phyloP scores from a whole-genome alignment of 257 asterid species.

The Penstemon barbatus region DNA sequence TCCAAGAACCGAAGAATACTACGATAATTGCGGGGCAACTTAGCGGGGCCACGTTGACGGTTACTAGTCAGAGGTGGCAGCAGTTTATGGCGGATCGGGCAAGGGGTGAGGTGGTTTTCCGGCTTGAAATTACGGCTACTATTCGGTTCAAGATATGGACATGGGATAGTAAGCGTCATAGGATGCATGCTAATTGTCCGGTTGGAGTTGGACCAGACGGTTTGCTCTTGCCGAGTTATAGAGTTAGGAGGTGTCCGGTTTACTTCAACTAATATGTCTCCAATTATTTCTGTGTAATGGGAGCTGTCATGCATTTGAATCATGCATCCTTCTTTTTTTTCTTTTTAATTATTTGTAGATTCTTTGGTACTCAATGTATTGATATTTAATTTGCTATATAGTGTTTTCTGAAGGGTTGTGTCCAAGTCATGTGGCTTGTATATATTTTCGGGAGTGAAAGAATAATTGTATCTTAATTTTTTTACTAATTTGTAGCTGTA shows the following conservation, averaged over 20 bases:
- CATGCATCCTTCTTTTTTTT: background rate
- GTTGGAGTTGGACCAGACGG: constrained; percentile 88
- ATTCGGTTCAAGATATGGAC: constrained; percentile 74
- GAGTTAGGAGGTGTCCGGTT: constrained; percentile 67
- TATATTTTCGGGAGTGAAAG: background rate
- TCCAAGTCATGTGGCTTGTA: too few relatives aligned
- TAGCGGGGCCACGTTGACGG: constrained; percentile 51
- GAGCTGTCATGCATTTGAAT: too few relatives aligned
- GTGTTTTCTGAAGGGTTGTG: too few relatives aligned
- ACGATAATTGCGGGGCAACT: constrained; percentile 50
- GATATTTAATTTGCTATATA: background rate
- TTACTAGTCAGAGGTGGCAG: constrained; percentile 49
- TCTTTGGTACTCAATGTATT: background rate
- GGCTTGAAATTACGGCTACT: constrained; percentile 51
- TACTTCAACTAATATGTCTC: constrained; percentile 49
- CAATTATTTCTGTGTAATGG: background rate
- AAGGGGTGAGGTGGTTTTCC: constrained; percentile 55
- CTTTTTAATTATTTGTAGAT: background rate
- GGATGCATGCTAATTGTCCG: constrained; percentile 71
- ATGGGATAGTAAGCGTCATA: constrained; percentile 80
- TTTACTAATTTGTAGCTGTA: too few relatives aligned
- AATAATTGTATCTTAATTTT: background rate
- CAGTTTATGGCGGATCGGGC: constrained; percentile 43
- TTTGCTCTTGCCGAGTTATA: constrained; percentile 42
- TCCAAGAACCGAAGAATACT: constrained; percentile 72